A percentile compares a stretch with the other conserved stretches of the same genome.
Evolutionary conservation across 495 filamentous ascomycete species (phyloP).

Genomic region (Lichenothelia convexa): DNA sequence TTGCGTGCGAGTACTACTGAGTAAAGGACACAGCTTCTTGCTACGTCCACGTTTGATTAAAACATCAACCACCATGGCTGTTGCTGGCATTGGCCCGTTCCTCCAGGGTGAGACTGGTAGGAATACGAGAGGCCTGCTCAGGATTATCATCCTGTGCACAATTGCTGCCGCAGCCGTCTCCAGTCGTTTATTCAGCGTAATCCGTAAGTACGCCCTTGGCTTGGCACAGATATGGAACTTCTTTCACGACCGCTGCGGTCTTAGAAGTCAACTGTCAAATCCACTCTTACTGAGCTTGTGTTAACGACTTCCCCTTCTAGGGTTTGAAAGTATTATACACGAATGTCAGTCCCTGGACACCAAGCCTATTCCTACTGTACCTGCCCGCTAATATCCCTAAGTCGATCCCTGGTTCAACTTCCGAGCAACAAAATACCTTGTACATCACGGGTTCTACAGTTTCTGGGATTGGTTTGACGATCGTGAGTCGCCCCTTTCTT

Average conservation of each 20-base stretch:
- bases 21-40: too few relatives aligned
- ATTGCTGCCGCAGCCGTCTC: slow-evolving; percentile 87
- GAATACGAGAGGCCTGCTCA: slow-evolving; percentile 71
- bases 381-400: slow-evolving; percentile 45
- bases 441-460: slow-evolving; percentile 90
- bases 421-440: slow-evolving; percentile 90
- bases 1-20: too few relatives aligned
- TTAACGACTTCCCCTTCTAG: too few relatives aligned
- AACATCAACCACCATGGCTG: slow-evolving; percentile 24
- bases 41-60: background rate
- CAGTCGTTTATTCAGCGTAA: slow-evolving; percentile 93
- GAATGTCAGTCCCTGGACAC: slow-evolving; percentile 53
- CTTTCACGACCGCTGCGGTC: too few relatives aligned
- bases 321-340: slow-evolving; percentile 99
- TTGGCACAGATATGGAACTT: slow-evolving; percentile 23
- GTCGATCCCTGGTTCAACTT: slow-evolving; percentile 99
- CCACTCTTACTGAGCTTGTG: slow-evolving; percentile 21
- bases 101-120: slow-evolving; percentile 47
- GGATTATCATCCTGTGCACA: slow-evolving; percentile 77
- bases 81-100: slow-evolving; percentile 34
- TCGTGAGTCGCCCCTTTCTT: slow-evolving; percentile 34
- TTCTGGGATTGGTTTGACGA: slow-evolving; percentile 99
- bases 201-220: too few relatives aligned
- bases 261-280: background rate
- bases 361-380: slow-evolving; percentile 99